Percentiles rank a stretch among this genome's conserved stretches.
These are phyloP conservation scores for Polygonum maritimum DNA, from an alignment of 148 eudicot species.

Conservation along the genomic window DNA sequence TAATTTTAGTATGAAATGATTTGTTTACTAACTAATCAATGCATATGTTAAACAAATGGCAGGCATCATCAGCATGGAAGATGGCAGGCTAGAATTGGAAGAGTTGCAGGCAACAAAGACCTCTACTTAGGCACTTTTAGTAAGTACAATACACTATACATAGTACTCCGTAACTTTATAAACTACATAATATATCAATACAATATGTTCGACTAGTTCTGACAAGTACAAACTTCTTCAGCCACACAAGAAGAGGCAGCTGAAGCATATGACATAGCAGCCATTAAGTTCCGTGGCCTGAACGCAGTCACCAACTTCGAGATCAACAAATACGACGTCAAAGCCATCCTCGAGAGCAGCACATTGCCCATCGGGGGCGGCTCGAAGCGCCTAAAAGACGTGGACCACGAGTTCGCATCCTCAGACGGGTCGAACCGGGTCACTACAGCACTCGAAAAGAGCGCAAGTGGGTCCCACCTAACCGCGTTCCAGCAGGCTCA, in stretches of 20 bases:
- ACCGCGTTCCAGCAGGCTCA: conserved; percentile 45
- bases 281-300: conserved; percentile 82
- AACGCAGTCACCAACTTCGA: conserved; percentile 96
- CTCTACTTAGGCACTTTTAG: conserved; percentile 96
- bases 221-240: conserved; percentile 1
- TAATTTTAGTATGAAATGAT: neutral
- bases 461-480: conserved; percentile 15
- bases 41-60: neutral
- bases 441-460: neutral
- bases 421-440: conserved; percentile 12
- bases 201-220: neutral
- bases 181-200: too few species aligned
- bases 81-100: conserved; percentile 98
- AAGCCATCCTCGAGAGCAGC: conserved; percentile 73
- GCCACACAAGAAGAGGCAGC: conserved; percentile 99
- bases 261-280: conserved; percentile 95
- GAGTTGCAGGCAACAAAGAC: conserved; percentile 98
- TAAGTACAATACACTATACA: conserved; percentile 23
- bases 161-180: too few species aligned
- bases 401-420: conserved; percentile 31
- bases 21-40: neutral
- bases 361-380: conserved; percentile 87
- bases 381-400: conserved; percentile 73
- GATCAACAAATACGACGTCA: conserved; percentile 72
- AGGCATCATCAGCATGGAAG: conserved; percentile 99